Base-by-base conservation (phyloP, 1,139 yeast genomes). In the Candida gigantensis region DNA sequence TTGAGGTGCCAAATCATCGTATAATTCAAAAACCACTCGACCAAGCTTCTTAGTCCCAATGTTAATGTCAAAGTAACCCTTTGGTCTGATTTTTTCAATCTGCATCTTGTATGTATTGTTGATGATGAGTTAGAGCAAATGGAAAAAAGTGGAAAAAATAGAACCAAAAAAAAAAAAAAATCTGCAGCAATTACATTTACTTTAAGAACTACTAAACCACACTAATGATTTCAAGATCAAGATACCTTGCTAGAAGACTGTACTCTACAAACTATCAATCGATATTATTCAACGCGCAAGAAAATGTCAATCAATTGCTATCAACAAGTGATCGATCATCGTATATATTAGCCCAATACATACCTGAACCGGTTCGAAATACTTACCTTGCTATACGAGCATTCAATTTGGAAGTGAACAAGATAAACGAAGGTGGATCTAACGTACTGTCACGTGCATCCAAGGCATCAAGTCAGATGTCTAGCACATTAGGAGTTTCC, bases 301-400 rank as follows among this genome's bases (percentile, higher is more conserved):
- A 65, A 40, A 76, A 73, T 44, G 65, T 77, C 34, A 57, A 55
- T 38, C 59, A 61, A 17, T 46, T 65, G 5, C 52, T 77, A 5
- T 74, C 68, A 41, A 58, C 57, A 21, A 69, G 60, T 39, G 95
- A 86, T 56, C 62, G 85, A 26, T 81, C 90, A 3, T 77, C 92
- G 1, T 76, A 75, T 44, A 58, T 86, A 8, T 62, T 86, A 16
- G 77, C 84, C 2, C 84, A 84, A 36, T 84, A 86, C 51, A 64
- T 84, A 17, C 95, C 95, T 3, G 72, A 69, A 25, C 81, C 81
- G 5, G 76, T 83, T 1, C 66, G 84, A 45, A 80, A 82, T 51
- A 74, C 83, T 1, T 84, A 74, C 46, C 46, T 82, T n/a, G 95
- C 88, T 0, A 67, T 83, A 27, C 62, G 84, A 32, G 84, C 85